Base-by-base conservation (phyloP, 2,329 filamentous ascomycete genomes). In the Neodidymelliopsis sp. region DNA sequence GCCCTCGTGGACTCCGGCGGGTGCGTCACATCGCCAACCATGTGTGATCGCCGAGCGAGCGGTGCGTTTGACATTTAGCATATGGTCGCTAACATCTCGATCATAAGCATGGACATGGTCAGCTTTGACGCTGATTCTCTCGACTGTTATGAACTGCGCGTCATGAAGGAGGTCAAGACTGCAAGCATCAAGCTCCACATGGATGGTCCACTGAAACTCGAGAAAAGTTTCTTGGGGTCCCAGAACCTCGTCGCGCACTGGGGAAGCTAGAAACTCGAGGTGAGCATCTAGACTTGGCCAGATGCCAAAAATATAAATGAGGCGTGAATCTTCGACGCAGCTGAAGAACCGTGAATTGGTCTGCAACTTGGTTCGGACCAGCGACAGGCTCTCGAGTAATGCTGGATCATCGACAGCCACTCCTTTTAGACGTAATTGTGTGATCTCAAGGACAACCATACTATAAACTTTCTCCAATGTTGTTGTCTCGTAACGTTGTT, bases 221-320 rank as follows among this genome's bases (percentile, higher is more conserved):
- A 69, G 60, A 43, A 66, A 53, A 10, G 57, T 44, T 28, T 69
- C 65, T 56, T 70, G 63, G 35, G 63, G 54, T 50, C 59, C 62
- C 16, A 70, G 56, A 42, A 69, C 34, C 50, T 65, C 58, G 40
- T 60, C 49, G 37, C 57, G 57, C 49, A 47, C 53, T 34, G 64
- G 55, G 36, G 65, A 69, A 19, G 59, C 60, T 7, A 69, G 61
- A 28, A 67, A 69, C 2, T 55, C 43, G n/a, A 53, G 31, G 52
- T 69, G 66, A 1, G 65, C 62, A 22, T 64, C 51, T 35, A 70
- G 54, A 42, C 44, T 60, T 37, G 58, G 59, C 66, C 66, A 71
- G 36, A 67, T 43, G 10, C 68, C 67, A 40, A 68, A 52, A 61
- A 70, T 67, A 57, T 62, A 70, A 38, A 69, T 45, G 34, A 64